A percentile compares a stretch with the other conserved stretches of the same genome.
phyloP scores from a whole-genome alignment of 768 basidiomycete species.

The Auriscalpium vulgare region DNA sequence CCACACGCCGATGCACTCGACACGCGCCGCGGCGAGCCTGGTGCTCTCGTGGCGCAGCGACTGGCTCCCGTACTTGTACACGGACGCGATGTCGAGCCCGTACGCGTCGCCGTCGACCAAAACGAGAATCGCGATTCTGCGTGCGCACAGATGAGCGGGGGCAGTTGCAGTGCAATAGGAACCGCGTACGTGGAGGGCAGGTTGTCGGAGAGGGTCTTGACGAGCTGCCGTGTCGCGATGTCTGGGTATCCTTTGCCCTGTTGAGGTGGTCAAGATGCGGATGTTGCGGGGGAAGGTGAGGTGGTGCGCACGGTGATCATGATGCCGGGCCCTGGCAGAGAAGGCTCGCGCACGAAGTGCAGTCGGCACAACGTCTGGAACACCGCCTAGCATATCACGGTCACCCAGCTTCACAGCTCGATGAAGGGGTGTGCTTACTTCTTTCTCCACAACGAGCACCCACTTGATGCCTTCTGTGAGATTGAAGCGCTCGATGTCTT shows the following conservation, averaged over 20 bases:
- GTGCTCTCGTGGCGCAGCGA: conserved; percentile 62
- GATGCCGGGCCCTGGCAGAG: conserved; percentile 56
- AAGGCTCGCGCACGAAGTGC: conserved; percentile 39
- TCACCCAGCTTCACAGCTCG: neutral
- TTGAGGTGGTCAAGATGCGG: neutral
- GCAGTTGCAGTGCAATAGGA: neutral
- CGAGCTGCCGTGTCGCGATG: conserved; percentile 79
- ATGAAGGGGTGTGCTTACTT: conserved; percentile 37
- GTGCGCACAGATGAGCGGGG: neutral
- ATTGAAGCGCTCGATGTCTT: conserved; percentile 60
- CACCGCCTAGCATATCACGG: conserved; percentile 58
- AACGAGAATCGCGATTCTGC: conserved; percentile 67
- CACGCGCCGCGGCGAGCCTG: conserved; percentile 56
- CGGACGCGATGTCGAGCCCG: conserved; percentile 86
- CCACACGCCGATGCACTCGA: conserved; percentile 78
- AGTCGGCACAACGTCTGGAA: conserved; percentile 78
- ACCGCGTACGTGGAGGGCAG: conserved; percentile 49
- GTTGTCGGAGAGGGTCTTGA: conserved; percentile 60
- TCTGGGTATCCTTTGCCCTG: conserved; percentile 99
- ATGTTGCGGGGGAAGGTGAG: neutral
- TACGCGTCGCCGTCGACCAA: conserved; percentile 90
- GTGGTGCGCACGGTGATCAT: conserved; percentile 57
- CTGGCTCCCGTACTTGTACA: conserved; percentile 76
- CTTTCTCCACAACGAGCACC: conserved; percentile 91
- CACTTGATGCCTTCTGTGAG: conserved; percentile 51